These are phyloP conservation scores for Primulina eburnea DNA, from an alignment of 257 asterid species.

Conservation along the genomic window DNA sequence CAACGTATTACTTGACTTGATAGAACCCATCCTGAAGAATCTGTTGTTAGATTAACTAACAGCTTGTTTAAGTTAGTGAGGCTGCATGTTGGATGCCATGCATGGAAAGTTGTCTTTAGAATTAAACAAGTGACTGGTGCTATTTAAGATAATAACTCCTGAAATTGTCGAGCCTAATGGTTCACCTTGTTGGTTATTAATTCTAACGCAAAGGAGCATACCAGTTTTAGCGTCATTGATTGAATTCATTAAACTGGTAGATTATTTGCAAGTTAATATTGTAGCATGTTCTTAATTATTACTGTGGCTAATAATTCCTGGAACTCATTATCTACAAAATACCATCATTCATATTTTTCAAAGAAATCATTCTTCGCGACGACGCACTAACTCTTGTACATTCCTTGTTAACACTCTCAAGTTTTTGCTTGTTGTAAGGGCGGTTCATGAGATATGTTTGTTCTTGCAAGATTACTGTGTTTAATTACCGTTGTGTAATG, in stretches of 20 bases:
- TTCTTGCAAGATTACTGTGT: no score
- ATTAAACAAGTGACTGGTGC: no score
- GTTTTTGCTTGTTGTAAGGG: not conserved
- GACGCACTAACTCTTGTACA: no score
- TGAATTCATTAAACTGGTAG: conserved; percentile 3
- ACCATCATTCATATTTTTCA: no score
- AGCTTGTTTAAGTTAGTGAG: conserved; percentile 48
- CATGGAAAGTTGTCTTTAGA: conserved; percentile 30
- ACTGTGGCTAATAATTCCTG: not conserved
- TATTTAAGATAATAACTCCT: not conserved
- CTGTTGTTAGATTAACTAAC: conserved; percentile 51
- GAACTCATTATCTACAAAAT: no score
- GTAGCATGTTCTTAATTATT: not conserved
- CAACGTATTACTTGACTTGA: conserved; percentile 20
- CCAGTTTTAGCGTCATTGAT: not conserved
- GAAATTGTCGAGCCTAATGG: not conserved
- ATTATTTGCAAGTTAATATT: not conserved
- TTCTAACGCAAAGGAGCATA: not conserved
- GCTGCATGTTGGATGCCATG: conserved; percentile 31
- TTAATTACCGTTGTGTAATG: not conserved
- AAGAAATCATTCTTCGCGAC: not conserved
- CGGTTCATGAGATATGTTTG: no score
- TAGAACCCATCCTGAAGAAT: conserved; percentile 48
- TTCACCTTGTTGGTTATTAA: not conserved
- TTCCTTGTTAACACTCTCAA: no score